Conservation (phyloP, 139 green algal species). For the Volvox africanus region DNA sequence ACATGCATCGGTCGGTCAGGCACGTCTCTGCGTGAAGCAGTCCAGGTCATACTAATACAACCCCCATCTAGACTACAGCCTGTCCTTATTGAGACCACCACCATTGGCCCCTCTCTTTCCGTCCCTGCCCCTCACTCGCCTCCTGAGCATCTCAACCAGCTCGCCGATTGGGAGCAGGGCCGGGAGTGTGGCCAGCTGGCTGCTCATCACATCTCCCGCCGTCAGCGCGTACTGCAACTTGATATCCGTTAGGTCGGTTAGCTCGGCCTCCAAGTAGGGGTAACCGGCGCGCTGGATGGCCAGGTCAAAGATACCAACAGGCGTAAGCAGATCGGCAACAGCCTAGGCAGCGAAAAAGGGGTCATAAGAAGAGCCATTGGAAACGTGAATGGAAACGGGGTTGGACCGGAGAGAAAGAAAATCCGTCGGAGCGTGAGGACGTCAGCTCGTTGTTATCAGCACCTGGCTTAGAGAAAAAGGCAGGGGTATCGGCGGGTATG, state of each 20-base stretch:
- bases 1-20: too few relatives aligned
- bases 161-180: constrained; percentile 62
- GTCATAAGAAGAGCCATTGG: too few relatives aligned
- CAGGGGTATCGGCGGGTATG: too few relatives aligned
- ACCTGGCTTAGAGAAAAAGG: too few relatives aligned
- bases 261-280: constrained; percentile 48
- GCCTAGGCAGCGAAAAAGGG: constrained; percentile 47
- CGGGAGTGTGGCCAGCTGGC: constrained; percentile 66
- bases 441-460: too few relatives aligned
- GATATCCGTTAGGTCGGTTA: background rate
- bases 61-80: too few relatives aligned
- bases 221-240: constrained; percentile 67
- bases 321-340: constrained; percentile 48
- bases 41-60: too few relatives aligned
- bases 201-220: constrained; percentile 73
- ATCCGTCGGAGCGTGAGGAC: too few relatives aligned
- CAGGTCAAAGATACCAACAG: constrained; percentile 42
- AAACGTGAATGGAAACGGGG: too few relatives aligned
- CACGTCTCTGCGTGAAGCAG: too few relatives aligned
- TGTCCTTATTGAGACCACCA: background rate
- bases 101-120: background rate
- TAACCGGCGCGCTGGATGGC: constrained; percentile 49
- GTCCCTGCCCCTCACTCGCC: background rate
- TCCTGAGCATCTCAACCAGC: constrained; percentile 63
- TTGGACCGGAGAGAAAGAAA: too few relatives aligned